Evolutionary conservation across 495 filamentous ascomycete genomes (phyloP).

Genomic region (Aspergillus kassunensis): DNA sequence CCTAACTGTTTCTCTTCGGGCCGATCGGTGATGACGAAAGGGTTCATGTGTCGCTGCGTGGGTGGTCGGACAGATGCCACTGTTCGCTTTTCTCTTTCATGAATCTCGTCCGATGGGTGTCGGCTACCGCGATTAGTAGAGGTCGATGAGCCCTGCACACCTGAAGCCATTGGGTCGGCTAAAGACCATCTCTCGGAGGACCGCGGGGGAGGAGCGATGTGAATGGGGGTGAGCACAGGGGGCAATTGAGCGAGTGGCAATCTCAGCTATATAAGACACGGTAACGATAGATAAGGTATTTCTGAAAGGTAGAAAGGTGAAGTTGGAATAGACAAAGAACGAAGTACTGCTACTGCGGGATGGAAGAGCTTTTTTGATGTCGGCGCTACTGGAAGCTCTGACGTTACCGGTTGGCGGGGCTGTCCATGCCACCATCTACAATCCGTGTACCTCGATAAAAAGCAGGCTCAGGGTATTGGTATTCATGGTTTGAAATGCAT

Average conservation of each 20-base stretch:
- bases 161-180: constrained; percentile 41
- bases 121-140: constrained; percentile 20
- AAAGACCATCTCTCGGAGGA: constrained; percentile 34
- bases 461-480: constrained; percentile 5
- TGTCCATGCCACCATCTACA: neutral
- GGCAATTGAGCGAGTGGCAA: constrained; percentile 13
- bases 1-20: constrained; percentile 56
- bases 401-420: constrained; percentile 24
- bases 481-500: constrained; percentile 11
- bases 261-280: neutral
- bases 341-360: constrained; percentile 9
- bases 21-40: constrained; percentile 50
- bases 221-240: constrained; percentile 10
- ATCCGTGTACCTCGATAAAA: neutral
- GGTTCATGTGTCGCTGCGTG: constrained; percentile 44
- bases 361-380: constrained; percentile 19
- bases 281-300: neutral
- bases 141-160: constrained; percentile 28
- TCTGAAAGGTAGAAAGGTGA: neutral
- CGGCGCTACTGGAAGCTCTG: constrained; percentile 24
- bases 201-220: constrained; percentile 6
- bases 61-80: constrained; percentile 43
- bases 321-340: constrained; percentile 5
- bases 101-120: constrained; percentile 32
- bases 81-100: constrained; percentile 49